These are phyloP conservation scores for Claviceps arundinis DNA, from an alignment of 2,329 filamentous ascomycete species.

Conservation along the genomic window DNA sequence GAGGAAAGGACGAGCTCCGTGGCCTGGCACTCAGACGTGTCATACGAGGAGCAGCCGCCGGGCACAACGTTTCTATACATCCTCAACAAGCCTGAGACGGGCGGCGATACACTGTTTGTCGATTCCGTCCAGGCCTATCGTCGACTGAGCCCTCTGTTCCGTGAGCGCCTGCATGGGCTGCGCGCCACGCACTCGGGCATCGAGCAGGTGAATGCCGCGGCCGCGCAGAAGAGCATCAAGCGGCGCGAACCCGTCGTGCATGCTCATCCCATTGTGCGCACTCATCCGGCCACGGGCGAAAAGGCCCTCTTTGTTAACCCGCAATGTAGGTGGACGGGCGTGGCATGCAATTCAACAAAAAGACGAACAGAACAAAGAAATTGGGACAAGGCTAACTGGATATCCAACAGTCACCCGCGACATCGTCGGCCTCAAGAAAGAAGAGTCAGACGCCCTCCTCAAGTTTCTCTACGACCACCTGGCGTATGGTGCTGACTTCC, in stretches of 20 bases:
- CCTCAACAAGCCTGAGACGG: slow-evolving; percentile 66
- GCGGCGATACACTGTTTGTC: slow-evolving; percentile 75
- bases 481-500: slow-evolving; percentile 47
- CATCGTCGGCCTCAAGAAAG: slow-evolving; percentile 74
- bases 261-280: slow-evolving; percentile 66
- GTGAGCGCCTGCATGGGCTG: slow-evolving; percentile 66
- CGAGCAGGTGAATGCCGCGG: slow-evolving; percentile 63
- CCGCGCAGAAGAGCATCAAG: slow-evolving; percentile 54
- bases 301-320: slow-evolving; percentile 76
- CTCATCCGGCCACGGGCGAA: slow-evolving; percentile 71
- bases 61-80: slow-evolving; percentile 83
- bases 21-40: slow-evolving; percentile 82
- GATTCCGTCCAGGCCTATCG: slow-evolving; percentile 73
- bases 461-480: slow-evolving; percentile 54
- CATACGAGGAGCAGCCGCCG: slow-evolving; percentile 78
- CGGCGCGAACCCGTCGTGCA: slow-evolving; percentile 62
- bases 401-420: slow-evolving; percentile 53
- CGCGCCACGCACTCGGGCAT: slow-evolving; percentile 68
- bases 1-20: slow-evolving; percentile 60
- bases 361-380: not conserved
- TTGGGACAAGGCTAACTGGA: not conserved
- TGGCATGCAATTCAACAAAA: not conserved
- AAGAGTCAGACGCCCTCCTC: slow-evolving; percentile 66
- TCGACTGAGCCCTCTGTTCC: slow-evolving; percentile 65
- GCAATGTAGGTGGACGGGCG: slow-evolving; percentile 46